Base-by-base conservation (phyloP, 2,329 filamentous ascomycete species). In the Xylaria digitata region DNA sequence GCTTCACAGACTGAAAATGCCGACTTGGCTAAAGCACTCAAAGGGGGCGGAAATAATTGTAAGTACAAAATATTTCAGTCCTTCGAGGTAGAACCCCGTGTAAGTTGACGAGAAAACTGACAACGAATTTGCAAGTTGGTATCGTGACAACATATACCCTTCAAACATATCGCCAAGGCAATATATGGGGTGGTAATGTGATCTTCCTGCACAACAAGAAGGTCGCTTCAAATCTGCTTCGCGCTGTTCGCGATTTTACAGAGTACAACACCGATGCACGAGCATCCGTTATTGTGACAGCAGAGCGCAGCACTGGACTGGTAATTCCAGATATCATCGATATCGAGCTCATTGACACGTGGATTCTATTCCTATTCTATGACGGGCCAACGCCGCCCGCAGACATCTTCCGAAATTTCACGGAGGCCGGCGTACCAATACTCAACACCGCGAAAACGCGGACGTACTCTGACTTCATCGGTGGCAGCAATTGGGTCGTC, bases 331-430 rank as follows among this genome's bases (percentile, higher is more conserved):
- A 63, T 0, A 42, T 70, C 8, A 54, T 70, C 11, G 66, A 68
- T 48, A 73, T 82, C 6, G 78, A 80, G 32, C 69, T 82, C 1
- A 71, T 87, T 59, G 81, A 89, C 69, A 80, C 83, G 6, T 89
- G 86, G 85, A 82, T 87, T 65, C 78, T 90, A 65, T 89, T 90
- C 77, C 75, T 88, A 45, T 89, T 89, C 79, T 90, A 89, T 74
- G 86, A 90, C 74, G 88, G 85, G 2, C 79, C 81, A 0, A 74
- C 76, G 23, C 83, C 84, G 0, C 87, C 87, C 0, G 74, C 79
- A 0, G 83, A 79, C 5, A 81, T 85, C 2, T 90, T 90, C 68
- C 80, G 82, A 63, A 84, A 85, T 67, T 90, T 90, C 74, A 83
- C 83, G 1, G 79, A 80, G 37, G 81, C 84, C 42, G 76, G 78